These are phyloP conservation scores for Lasiosphaeria hispida DNA, from an alignment of 495 filamentous ascomycete genomes.

Conservation along the genomic window DNA sequence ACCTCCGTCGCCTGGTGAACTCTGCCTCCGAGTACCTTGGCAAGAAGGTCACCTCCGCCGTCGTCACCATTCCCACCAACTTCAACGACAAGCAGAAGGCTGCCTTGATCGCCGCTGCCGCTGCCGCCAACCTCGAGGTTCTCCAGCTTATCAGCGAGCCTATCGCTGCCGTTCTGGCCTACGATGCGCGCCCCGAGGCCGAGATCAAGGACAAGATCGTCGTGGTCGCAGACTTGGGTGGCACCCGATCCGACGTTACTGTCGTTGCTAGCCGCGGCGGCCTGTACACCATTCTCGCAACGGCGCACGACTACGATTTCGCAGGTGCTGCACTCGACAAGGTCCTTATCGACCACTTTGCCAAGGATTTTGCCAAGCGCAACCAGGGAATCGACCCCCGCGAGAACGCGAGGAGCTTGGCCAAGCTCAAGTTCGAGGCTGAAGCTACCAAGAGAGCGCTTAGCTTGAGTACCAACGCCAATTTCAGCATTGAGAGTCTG, in stretches of 20 bases:
- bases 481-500: constrained; percentile 85
- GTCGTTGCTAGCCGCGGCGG: constrained; percentile 88
- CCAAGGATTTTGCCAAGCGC: constrained; percentile 93
- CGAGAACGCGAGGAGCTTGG: constrained; percentile 71
- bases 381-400: constrained; percentile 87
- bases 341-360: constrained; percentile 90
- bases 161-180: constrained; percentile 85
- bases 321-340: constrained; percentile 79
- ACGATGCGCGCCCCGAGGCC: constrained; percentile 81
- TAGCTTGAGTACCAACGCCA: constrained; percentile 80
- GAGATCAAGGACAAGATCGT: constrained; percentile 78
- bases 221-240: constrained; percentile 90
- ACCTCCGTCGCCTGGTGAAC: constrained; percentile 73
- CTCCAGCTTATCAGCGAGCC: constrained; percentile 93
- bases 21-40: constrained; percentile 90
- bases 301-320: constrained; percentile 90
- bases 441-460: constrained; percentile 89
- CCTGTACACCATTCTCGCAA: constrained; percentile 94
- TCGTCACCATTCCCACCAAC: constrained; percentile 91
- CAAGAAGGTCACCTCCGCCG: constrained; percentile 85
- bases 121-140: constrained; percentile 79
- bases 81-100: constrained; percentile 82
- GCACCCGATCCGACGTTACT: constrained; percentile 86
- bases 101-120: constrained; percentile 72
- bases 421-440: constrained; percentile 89